A percentile compares a stretch with the other conserved stretches of the same genome.
Conservation (phyloP, 2,329 filamentous ascomycete genomes). For the Arthrobotrys conoides region DNA sequence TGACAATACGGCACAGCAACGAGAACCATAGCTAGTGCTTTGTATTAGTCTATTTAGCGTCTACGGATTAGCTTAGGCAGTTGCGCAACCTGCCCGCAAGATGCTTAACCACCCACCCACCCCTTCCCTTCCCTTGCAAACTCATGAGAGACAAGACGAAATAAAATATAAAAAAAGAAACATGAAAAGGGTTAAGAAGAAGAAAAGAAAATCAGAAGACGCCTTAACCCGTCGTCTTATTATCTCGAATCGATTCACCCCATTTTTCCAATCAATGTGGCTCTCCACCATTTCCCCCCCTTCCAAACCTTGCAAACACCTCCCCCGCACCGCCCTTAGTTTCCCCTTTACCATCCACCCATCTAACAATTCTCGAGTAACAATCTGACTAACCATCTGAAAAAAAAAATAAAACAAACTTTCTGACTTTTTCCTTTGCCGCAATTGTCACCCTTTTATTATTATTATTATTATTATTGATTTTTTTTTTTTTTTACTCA, state of each 20-base stretch:
- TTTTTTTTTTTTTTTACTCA: slow-evolving; percentile 15
- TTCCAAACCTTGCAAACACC: no score
- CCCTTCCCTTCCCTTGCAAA: slow-evolving; percentile 20
- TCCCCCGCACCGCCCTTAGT: no score
- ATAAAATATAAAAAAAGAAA: not conserved
- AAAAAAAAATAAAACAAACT: not conserved
- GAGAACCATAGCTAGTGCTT: slow-evolving; percentile 7
- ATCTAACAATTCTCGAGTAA: no score
- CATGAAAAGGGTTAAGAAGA: not conserved
- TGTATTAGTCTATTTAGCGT: slow-evolving; percentile 33
- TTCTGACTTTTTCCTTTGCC: slow-evolving; percentile 24
- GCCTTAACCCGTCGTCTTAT: slow-evolving; percentile 22
- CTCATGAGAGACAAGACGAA: slow-evolving; percentile 22
- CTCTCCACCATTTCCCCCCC: not conserved
- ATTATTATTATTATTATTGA: no score
- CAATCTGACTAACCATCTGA: no score
- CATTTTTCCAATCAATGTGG: not conserved
- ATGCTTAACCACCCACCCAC: slow-evolving; percentile 6
- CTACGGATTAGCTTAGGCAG: slow-evolving; percentile 51
- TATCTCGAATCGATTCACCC: slow-evolving; percentile 27
- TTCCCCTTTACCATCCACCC: no score
- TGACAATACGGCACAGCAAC: slow-evolving; percentile 38
- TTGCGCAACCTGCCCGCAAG: slow-evolving; percentile 38
- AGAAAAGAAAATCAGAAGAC: not conserved
- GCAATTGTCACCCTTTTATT: slow-evolving; percentile 23